Conservation (phyloP, 352 stramenopile species). For the Globisporangium viniferum region DNA sequence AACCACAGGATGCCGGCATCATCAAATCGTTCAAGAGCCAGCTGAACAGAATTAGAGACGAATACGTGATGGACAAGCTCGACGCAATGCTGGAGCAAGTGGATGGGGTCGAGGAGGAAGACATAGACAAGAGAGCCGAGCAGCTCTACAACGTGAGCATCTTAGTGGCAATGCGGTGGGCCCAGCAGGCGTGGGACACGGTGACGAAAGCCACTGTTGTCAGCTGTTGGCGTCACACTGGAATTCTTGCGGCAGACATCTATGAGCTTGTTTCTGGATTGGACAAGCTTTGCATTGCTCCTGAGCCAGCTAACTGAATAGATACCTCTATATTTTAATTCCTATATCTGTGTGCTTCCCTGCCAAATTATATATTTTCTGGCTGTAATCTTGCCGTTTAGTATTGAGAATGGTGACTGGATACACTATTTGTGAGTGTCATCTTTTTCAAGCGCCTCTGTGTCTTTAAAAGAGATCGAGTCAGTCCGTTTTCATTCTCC, state of each 20-base stretch:
- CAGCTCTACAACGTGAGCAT: slow-evolving; percentile 4
- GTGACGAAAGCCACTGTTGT: slow-evolving; percentile 10
- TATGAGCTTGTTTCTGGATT: slow-evolving; percentile 1
- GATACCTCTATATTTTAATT: too few species aligned
- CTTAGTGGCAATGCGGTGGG: slow-evolving; percentile 1
- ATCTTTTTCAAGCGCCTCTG: too few species aligned
- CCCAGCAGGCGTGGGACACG: background rate
- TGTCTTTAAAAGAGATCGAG: background rate
- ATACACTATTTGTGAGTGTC: too few species aligned
- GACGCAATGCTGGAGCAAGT: background rate
- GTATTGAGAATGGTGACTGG: background rate
- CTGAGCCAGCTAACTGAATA: too few species aligned
- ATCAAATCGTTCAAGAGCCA: too few species aligned
- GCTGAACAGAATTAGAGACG: too few species aligned
- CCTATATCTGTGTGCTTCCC: too few species aligned
- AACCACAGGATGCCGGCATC: too few species aligned
- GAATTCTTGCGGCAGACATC: background rate
- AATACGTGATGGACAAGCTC: background rate
- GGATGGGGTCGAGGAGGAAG: background rate
- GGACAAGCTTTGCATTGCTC: background rate
- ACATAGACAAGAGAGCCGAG: slow-evolving; percentile 1
- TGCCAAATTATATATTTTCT: too few species aligned
- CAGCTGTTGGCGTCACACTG: slow-evolving; percentile 15
- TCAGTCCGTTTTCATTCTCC: background rate
- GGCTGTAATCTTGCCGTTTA: too few species aligned